Percentiles rank a stretch among this genome's conserved stretches.
Evolutionary conservation across 169 alveolate genomes (phyloP).

Genomic region (Amoebophrya sp.): DNA sequence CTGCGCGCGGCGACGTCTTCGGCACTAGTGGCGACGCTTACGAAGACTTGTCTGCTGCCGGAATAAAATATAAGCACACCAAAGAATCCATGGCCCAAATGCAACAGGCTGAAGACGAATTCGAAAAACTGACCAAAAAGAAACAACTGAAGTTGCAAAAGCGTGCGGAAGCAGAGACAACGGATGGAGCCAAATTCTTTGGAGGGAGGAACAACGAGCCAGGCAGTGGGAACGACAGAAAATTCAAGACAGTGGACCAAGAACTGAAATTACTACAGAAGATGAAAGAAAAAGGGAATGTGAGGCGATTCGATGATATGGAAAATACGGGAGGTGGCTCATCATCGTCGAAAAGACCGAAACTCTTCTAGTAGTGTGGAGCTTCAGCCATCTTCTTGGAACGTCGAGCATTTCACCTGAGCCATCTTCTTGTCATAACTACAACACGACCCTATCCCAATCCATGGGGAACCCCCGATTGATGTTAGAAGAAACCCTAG

Average conservation of each 20-base stretch:
- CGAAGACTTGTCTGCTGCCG: background rate
- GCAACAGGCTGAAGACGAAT: background rate
- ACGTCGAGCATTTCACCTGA: too few species aligned
- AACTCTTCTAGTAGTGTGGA: too few species aligned
- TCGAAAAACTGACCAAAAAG: background rate
- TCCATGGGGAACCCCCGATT: too few species aligned
- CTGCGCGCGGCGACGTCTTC: background rate
- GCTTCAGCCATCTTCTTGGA: too few species aligned
- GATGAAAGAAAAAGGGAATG: background rate
- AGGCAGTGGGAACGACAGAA: background rate
- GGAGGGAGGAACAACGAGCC: background rate
- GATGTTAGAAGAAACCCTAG: too few species aligned
- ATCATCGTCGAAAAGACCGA: background rate
- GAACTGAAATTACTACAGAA: background rate
- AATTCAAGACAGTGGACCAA: background rate
- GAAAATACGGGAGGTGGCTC: background rate
- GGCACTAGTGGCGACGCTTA: background rate
- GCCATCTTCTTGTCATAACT: too few species aligned
- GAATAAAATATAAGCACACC: background rate
- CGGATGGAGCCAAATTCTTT: constrained; percentile 8
- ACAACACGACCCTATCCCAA: too few species aligned
- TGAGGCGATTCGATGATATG: background rate
- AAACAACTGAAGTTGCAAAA: background rate
- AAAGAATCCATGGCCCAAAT: background rate
- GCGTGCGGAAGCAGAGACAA: background rate